phyloP scores from a whole-genome alignment of 805 yeast genomes.

The Lipomyces mesembrius region DNA sequence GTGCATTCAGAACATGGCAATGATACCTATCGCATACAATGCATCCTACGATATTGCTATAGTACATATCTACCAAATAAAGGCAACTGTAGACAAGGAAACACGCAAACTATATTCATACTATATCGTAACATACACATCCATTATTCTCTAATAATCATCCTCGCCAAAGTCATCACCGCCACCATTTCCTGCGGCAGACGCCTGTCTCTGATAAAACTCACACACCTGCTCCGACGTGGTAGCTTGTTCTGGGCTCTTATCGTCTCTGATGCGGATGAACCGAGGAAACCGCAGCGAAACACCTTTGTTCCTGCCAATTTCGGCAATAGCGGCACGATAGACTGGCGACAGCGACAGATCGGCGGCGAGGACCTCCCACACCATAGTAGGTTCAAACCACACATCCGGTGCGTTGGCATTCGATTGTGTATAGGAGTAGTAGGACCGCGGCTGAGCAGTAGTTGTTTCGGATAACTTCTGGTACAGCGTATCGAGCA shows the following conservation, averaged over 20 bases:
- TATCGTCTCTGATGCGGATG: conserved; percentile 81
- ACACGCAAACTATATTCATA: background rate
- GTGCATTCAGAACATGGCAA: background rate
- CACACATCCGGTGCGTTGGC: conserved; percentile 88
- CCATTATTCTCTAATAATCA: conserved; percentile 8
- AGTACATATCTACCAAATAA: background rate
- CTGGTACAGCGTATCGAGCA: conserved; percentile 62
- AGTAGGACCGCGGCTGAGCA: conserved; percentile 65
- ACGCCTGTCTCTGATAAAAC: conserved; percentile 70
- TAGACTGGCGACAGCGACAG: conserved; percentile 85
- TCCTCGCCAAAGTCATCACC: conserved; percentile 20
- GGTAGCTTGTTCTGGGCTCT: conserved; percentile 83
- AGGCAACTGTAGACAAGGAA: background rate
- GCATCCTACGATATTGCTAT: background rate
- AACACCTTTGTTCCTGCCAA: conserved; percentile 70
- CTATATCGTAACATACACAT: background rate
- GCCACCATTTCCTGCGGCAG: conserved; percentile 17
- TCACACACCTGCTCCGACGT: conserved; percentile 82
- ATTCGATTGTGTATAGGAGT: conserved; percentile 61
- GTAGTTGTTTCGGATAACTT: conserved; percentile 71
- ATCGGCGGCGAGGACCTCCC: conserved; percentile 92
- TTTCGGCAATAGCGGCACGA: conserved; percentile 74
- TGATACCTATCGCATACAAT: background rate
- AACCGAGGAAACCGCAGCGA: conserved; percentile 90
- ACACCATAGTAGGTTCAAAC: conserved; percentile 84